phyloP scores from a whole-genome alignment of 768 basidiomycete species.

The Mycena albidolilacea region DNA sequence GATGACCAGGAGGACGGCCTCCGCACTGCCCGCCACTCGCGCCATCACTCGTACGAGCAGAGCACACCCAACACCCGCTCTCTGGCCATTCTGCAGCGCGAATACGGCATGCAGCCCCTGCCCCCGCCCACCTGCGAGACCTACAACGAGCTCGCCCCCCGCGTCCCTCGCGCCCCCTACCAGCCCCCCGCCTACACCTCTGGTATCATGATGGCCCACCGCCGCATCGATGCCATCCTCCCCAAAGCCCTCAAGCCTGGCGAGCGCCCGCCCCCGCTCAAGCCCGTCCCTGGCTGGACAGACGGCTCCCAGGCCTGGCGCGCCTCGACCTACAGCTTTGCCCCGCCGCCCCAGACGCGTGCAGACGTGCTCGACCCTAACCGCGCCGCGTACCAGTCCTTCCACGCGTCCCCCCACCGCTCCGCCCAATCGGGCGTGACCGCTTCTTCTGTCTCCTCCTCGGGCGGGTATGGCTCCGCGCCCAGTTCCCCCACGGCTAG shows the following conservation, averaged over 20 bases:
- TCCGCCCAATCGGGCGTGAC: slow-evolving; percentile 61
- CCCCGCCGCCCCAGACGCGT: slow-evolving; percentile 55
- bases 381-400: slow-evolving; percentile 58
- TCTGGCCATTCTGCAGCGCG: slow-evolving; percentile 46
- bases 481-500: slow-evolving; percentile 54
- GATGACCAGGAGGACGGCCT: slow-evolving; percentile 53
- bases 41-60: slow-evolving; percentile 37
- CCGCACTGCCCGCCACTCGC: slow-evolving; percentile 52
- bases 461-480: slow-evolving; percentile 46
- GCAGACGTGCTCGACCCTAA: slow-evolving; percentile 48
- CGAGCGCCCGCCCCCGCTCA: slow-evolving; percentile 52
- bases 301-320: slow-evolving; percentile 80
- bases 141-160: slow-evolving; percentile 46
- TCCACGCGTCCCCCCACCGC: slow-evolving; percentile 67
- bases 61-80: slow-evolving; percentile 62
- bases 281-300: slow-evolving; percentile 76
- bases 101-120: slow-evolving; percentile 63
- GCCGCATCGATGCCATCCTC: slow-evolving; percentile 65
- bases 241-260: slow-evolving; percentile 58
- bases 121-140: slow-evolving; percentile 66
- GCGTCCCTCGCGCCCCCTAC: slow-evolving; percentile 35
- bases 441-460: slow-evolving; percentile 42
- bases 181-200: slow-evolving; percentile 62
- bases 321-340: slow-evolving; percentile 70
- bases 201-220: slow-evolving; percentile 81